Evolutionary conservation across 352 stramenopile species (phyloP).

Genomic region (Peronosclerospora sorghi): DNA sequence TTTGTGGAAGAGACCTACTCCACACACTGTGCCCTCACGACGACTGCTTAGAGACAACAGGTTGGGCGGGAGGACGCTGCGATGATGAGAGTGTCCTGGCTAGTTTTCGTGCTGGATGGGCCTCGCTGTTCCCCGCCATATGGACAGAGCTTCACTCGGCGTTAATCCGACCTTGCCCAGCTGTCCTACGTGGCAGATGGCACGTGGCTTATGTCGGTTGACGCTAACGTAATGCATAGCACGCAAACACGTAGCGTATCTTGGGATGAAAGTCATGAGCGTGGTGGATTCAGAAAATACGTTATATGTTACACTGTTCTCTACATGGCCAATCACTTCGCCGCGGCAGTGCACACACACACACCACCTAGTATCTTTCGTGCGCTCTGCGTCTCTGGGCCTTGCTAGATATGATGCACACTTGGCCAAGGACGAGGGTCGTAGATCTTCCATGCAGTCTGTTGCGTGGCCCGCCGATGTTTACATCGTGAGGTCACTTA

Average conservation of each 20-base stretch:
- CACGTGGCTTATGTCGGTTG: conserved; percentile 7
- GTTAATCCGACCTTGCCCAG: conserved; percentile 29
- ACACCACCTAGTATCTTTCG: conserved; percentile 3
- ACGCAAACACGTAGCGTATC: neutral
- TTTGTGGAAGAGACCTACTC: no score
- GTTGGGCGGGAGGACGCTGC: no score
- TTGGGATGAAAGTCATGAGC: neutral
- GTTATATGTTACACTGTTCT: conserved; percentile 49
- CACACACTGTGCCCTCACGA: no score
- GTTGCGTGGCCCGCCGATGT: neutral
- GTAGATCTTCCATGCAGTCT: neutral
- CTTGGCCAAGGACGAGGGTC: conserved; percentile 2
- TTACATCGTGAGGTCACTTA: conserved; percentile 44
- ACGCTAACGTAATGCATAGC: conserved; percentile 16
- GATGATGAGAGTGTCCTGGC: no score
- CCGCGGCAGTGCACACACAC: conserved; percentile 7
- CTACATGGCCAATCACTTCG: conserved; percentile 17
- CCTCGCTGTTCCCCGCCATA: conserved; percentile 14
- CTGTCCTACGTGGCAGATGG: conserved; percentile 18
- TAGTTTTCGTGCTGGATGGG: no score
- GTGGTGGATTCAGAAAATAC: conserved; percentile 23
- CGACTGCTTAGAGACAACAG: no score
- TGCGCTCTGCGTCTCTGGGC: conserved; percentile 9
- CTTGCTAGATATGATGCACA: conserved; percentile 13
- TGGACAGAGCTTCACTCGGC: conserved; percentile 2